Evolutionary conservation across 2,329 filamentous ascomycete genomes (phyloP).

Genomic region (Pyricularia pennisetigena): DNA sequence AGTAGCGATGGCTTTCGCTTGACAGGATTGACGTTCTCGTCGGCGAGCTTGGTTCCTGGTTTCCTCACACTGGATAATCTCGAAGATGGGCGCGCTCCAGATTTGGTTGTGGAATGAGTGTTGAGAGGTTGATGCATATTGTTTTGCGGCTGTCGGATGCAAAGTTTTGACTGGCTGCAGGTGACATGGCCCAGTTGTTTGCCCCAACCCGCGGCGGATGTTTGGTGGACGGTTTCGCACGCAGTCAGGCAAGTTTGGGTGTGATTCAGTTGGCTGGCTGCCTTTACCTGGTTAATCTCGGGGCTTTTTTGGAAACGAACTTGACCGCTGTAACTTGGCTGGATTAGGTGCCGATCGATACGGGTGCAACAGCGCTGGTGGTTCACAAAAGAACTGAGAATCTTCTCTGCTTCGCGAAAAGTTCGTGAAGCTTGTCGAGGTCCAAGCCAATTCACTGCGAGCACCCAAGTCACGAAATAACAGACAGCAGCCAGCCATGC

Average conservation of each 20-base stretch:
- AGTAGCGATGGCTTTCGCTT: slow-evolving; percentile 2
- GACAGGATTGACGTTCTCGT: slow-evolving; percentile 3
- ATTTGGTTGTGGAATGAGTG: slow-evolving; percentile 1
- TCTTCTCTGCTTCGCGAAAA: not conserved
- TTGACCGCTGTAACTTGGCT: not conserved
- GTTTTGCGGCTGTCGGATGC: slow-evolving; percentile 5
- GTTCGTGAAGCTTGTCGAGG: not conserved
- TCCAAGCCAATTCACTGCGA: not conserved
- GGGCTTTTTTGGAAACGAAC: slow-evolving; percentile 3
- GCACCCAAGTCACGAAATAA: not conserved
- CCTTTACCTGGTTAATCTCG: slow-evolving; percentile 4
- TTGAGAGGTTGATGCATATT: slow-evolving; percentile 7
- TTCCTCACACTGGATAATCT: not conserved
- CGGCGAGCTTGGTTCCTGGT: not conserved
- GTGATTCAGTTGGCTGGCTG: not conserved
- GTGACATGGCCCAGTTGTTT: slow-evolving; percentile 5
- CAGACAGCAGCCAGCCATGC: too few species aligned
- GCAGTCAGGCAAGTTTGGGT: not conserved
- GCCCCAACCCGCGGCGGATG: not conserved
- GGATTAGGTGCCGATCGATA: not conserved
- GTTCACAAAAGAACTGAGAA: not conserved
- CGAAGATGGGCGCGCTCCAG: slow-evolving; percentile 2
- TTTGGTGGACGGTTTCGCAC: not conserved
- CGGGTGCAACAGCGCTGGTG: not conserved
- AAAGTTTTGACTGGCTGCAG: slow-evolving; percentile 4